These are phyloP conservation scores for Mayamaea pseudoterrestris DNA, from an alignment of 108 stramenopile species.

Conservation along the genomic window DNA sequence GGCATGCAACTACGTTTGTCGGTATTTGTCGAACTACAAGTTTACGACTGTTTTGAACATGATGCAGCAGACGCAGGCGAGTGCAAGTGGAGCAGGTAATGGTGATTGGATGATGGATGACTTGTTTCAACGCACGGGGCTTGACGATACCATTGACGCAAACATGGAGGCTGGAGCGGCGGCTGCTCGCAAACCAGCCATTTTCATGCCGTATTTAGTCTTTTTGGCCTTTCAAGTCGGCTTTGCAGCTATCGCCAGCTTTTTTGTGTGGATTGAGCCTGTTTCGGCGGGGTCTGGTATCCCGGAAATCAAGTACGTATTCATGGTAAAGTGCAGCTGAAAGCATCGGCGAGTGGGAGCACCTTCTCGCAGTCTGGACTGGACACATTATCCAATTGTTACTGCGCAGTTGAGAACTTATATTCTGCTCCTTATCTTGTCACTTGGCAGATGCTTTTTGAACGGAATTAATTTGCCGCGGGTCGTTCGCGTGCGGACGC, in stretches of 20 bases:
- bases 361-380: too few species aligned
- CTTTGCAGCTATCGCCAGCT: constrained; percentile 71
- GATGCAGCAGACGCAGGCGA: constrained; percentile 20
- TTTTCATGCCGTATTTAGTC: constrained; percentile 48
- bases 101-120: constrained; percentile 7
- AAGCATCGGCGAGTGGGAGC: too few species aligned
- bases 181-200: constrained; percentile 19
- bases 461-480: constrained; percentile 90
- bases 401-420: too few species aligned
- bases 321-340: too few species aligned
- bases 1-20: constrained; percentile 44
- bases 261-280: constrained; percentile 82
- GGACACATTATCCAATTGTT: too few species aligned
- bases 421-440: too few species aligned
- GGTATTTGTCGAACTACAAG: constrained; percentile 35
- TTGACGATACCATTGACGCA: constrained; percentile 22
- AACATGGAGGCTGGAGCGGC: constrained; percentile 5
- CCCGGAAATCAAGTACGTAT: constrained; percentile 98
- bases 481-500: constrained; percentile 84
- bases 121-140: constrained; percentile 17
- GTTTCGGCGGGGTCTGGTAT: constrained; percentile 92
- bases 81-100: neutral
- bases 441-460: constrained; percentile 86
- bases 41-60: constrained; percentile 61
- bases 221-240: constrained; percentile 65